phyloP scores from a whole-genome alignment of 768 basidiomycete species.

The Tylopilus sp. region DNA sequence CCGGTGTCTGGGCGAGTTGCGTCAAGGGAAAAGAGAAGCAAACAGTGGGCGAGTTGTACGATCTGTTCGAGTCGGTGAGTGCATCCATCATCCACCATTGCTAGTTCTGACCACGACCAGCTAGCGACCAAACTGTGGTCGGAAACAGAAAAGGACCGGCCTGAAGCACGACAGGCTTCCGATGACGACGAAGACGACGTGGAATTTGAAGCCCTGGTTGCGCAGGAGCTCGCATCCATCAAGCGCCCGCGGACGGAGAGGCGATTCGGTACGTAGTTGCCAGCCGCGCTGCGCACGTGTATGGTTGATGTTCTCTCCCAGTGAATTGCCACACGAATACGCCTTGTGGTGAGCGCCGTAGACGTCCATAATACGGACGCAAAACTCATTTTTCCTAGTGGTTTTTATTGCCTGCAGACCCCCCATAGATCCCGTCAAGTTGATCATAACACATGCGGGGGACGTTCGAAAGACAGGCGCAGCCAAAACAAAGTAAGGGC shows the following conservation, averaged over 20 bases:
- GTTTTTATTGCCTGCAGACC: slow-evolving; percentile 77
- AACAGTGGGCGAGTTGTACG: slow-evolving; percentile 71
- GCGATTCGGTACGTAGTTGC: slow-evolving; percentile 54
- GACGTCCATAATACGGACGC: background rate
- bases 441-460: slow-evolving; percentile 62
- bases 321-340: slow-evolving; percentile 79
- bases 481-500: slow-evolving; percentile 57
- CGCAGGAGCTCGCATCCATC: slow-evolving; percentile 66
- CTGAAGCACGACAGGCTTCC: slow-evolving; percentile 24
- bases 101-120: slow-evolving; percentile 37
- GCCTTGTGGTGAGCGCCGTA: slow-evolving; percentile 55
- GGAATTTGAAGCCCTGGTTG: slow-evolving; percentile 68
- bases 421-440: slow-evolving; percentile 71
- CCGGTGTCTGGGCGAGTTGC: slow-evolving; percentile 85
- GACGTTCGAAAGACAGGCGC: slow-evolving; percentile 60
- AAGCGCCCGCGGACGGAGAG: slow-evolving; percentile 61
- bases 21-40: slow-evolving; percentile 82
- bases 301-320: slow-evolving; percentile 28
- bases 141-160: slow-evolving; percentile 23
- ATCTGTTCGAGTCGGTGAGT: slow-evolving; percentile 72
- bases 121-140: slow-evolving; percentile 75
- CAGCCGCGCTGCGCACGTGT: background rate
- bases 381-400: slow-evolving; percentile 39
- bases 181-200: slow-evolving; percentile 39
- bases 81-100: slow-evolving; percentile 2